phyloP scores from a whole-genome alignment of 2,329 filamentous ascomycete genomes.

The Sclerotiophoma versabilis region DNA sequence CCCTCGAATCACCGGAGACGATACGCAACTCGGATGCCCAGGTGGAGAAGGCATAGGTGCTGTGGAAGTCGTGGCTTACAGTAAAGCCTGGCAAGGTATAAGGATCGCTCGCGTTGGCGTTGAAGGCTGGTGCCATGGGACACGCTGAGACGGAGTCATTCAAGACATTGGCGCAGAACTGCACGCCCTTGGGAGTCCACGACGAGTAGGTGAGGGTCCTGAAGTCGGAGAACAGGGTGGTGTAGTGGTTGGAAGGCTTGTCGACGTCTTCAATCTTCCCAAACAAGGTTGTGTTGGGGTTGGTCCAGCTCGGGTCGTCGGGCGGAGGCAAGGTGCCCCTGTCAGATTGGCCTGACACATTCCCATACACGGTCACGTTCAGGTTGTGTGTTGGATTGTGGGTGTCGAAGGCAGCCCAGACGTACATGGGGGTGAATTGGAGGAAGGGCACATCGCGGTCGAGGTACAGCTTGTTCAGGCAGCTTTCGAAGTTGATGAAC shows the following conservation, averaged over 20 bases:
- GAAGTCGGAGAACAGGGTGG: constrained; percentile 75
- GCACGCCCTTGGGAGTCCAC: constrained; percentile 57
- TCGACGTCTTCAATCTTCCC: constrained; percentile 80
- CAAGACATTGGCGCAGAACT: constrained; percentile 70
- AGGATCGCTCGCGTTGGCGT: constrained; percentile 61
- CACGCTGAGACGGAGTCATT: constrained; percentile 62
- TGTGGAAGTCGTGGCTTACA: constrained; percentile 75
- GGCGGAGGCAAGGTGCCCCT: constrained; percentile 65
- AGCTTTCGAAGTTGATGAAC: constrained; percentile 83
- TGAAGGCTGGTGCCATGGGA: constrained; percentile 78
- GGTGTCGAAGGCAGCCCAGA: constrained; percentile 77
- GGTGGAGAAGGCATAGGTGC: constrained; percentile 86
- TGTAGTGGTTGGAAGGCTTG: constrained; percentile 65
- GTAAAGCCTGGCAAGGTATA: constrained; percentile 73
- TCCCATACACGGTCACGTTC: constrained; percentile 84
- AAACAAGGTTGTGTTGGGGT: constrained; percentile 62
- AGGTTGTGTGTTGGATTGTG: constrained; percentile 68
- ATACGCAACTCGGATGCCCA: constrained; percentile 77
- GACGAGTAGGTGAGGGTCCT: constrained; percentile 81
- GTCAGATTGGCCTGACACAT: constrained; percentile 78
- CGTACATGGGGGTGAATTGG: constrained; percentile 79
- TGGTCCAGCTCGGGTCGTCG: constrained; percentile 63
- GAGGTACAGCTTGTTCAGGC: constrained; percentile 65
- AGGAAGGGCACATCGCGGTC: constrained; percentile 69
- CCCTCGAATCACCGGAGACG: constrained; percentile 72